phyloP scores from a whole-genome alignment of 2,329 filamentous ascomycete species.

The Saccharata proteae region DNA sequence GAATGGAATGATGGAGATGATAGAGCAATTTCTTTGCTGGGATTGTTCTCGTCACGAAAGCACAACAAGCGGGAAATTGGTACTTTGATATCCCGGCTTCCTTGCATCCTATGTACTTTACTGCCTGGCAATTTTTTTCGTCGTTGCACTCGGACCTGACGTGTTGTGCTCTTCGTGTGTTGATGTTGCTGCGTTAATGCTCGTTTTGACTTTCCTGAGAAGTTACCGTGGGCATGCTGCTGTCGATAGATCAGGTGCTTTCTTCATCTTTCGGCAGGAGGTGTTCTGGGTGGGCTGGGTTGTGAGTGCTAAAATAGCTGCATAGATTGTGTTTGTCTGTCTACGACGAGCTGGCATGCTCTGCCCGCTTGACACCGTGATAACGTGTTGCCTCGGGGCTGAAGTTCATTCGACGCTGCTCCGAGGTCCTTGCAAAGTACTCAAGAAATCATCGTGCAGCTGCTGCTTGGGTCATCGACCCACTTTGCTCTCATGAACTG shows the following conservation, averaged over 20 bases:
- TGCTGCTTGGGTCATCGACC: no score
- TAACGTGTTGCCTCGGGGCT: no score
- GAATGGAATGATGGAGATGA: conserved; percentile 12
- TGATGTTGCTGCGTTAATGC: conserved; percentile 22
- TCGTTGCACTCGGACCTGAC: conserved; percentile 10
- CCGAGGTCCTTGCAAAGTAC: no score
- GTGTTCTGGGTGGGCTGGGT: conserved; percentile 5
- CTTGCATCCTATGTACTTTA: conserved; percentile 31
- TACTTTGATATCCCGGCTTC: conserved; percentile 10
- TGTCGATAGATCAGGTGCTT: conserved; percentile 16
- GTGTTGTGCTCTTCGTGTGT: conserved; percentile 22
- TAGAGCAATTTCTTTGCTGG: conserved; percentile 26
- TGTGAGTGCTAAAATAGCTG: no score
- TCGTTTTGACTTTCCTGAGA: conserved; percentile 12
- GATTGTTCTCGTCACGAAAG: conserved; percentile 32
- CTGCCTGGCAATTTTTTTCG: conserved; percentile 23
- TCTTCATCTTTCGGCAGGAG: conserved; percentile 7
- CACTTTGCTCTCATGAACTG: no score
- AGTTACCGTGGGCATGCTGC: conserved; percentile 16
- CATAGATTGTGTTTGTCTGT: no score
- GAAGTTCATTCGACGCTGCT: no score
- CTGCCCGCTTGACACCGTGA: no score
- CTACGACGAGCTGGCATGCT: no score
- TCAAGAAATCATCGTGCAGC: no score
- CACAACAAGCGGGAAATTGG: conserved; percentile 14